Evolutionary conservation across 768 basidiomycete species (phyloP).

Genomic region (Amanita thiersii): DNA sequence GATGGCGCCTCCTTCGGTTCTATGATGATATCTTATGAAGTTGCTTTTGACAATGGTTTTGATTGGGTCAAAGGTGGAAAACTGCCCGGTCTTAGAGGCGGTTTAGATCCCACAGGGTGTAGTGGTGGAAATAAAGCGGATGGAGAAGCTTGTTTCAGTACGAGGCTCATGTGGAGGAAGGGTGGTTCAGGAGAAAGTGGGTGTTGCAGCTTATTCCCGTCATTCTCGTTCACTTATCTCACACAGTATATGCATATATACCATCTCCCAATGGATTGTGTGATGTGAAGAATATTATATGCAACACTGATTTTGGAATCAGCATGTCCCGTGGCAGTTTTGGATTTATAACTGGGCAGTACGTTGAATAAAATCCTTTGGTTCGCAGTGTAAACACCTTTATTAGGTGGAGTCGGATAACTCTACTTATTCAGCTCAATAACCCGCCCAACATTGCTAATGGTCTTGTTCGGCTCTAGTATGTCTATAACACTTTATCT

Average conservation of each 20-base stretch:
- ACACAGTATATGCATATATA: slow-evolving; percentile 73
- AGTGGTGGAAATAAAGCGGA: slow-evolving; percentile 59
- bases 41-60: slow-evolving; percentile 60
- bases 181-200: slow-evolving; percentile 62
- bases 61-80: slow-evolving; percentile 73
- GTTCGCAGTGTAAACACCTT: slow-evolving; percentile 3
- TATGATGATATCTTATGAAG: slow-evolving; percentile 68
- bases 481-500: slow-evolving; percentile 19
- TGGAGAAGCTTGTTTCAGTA: slow-evolving; percentile 65
- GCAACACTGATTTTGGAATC: slow-evolving; percentile 73
- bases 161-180: slow-evolving; percentile 70
- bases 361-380: slow-evolving; percentile 21
- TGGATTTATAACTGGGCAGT: slow-evolving; percentile 54
- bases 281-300: slow-evolving; percentile 41
- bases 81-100: slow-evolving; percentile 70
- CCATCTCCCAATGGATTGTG: slow-evolving; percentile 58
- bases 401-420: slow-evolving; percentile 58
- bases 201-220: slow-evolving; percentile 11
- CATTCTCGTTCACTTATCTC: slow-evolving; percentile 5
- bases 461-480: slow-evolving; percentile 67
- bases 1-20: slow-evolving; percentile 49
- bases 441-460: slow-evolving; percentile 60
- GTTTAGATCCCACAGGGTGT: slow-evolving; percentile 52
- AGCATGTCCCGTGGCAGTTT: slow-evolving; percentile 65
- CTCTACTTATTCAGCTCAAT: slow-evolving; percentile 76